A percentile compares a stretch with the other conserved stretches of the same genome.
Evolutionary conservation across 768 basidiomycete genomes (phyloP).

Genomic region (Clitopilus hobsonii): DNA sequence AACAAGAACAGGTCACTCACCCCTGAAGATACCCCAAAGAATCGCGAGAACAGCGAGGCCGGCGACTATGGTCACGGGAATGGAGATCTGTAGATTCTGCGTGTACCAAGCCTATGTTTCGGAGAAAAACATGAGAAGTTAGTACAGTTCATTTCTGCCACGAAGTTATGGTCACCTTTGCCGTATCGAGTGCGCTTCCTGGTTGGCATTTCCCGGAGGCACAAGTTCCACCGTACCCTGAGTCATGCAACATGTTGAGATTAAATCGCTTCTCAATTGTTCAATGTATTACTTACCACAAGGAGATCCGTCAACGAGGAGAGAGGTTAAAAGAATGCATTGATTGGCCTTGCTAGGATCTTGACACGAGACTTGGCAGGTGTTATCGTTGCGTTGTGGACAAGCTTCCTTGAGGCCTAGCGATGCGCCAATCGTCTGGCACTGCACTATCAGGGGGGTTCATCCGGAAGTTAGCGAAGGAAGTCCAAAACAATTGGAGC

Average conservation of each 20-base stretch:
- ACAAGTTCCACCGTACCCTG: slow-evolving; percentile 73
- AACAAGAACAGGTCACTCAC: slow-evolving; percentile 24
- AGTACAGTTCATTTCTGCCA: neutral
- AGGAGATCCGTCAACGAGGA: slow-evolving; percentile 76
- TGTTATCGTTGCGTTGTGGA: slow-evolving; percentile 54
- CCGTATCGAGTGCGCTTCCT: slow-evolving; percentile 53
- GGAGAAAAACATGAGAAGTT: slow-evolving; percentile 5
- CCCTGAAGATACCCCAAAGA: slow-evolving; percentile 42
- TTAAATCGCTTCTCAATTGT: slow-evolving; percentile 2
- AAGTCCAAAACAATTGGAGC: slow-evolving; percentile 8
- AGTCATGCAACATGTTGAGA: slow-evolving; percentile 6
- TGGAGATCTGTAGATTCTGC: slow-evolving; percentile 73
- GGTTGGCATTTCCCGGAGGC: slow-evolving; percentile 54
- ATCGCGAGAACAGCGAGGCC: slow-evolving; percentile 58
- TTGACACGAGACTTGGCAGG: slow-evolving; percentile 78
- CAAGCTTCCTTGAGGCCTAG: slow-evolving; percentile 67
- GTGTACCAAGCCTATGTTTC: slow-evolving; percentile 63
- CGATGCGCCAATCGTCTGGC: slow-evolving; percentile 66
- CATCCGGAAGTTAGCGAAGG: slow-evolving; percentile 1
- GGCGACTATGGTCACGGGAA: slow-evolving; percentile 73
- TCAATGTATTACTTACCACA: slow-evolving; percentile 50
- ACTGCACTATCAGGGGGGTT: slow-evolving; percentile 51
- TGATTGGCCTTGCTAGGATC: slow-evolving; percentile 56
- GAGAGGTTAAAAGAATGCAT: slow-evolving; percentile 67
- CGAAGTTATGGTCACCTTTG: slow-evolving; percentile 40